Evolutionary conservation across 2,329 filamentous ascomycete genomes (phyloP).

Genomic region (Amauroascus niger): DNA sequence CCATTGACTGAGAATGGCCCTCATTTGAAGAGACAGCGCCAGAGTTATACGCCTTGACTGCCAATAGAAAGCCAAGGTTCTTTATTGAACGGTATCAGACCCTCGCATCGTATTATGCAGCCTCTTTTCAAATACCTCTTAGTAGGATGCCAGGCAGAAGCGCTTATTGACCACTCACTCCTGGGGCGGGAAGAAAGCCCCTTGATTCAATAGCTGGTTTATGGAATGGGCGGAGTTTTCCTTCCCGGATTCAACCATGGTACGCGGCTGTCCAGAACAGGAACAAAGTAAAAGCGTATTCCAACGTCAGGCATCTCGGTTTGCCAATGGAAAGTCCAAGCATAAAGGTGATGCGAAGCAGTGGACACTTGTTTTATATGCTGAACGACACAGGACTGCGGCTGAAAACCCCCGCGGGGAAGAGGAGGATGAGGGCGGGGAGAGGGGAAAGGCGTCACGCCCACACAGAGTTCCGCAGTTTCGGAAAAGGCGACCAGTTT

Average conservation of each 20-base stretch:
- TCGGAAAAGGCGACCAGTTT: neutral
- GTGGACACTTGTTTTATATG: neutral
- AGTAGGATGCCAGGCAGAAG: neutral
- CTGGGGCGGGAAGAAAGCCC: neutral
- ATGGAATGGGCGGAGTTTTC: constrained; percentile 1
- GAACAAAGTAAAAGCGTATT: neutral
- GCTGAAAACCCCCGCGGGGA: neutral
- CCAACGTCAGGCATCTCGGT: neutral
- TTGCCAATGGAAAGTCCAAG: neutral
- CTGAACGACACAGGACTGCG: no score
- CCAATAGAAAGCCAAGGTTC: neutral
- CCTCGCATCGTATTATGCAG: neutral
- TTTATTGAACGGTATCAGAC: neutral
- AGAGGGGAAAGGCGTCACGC: neutral
- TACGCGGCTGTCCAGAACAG: neutral
- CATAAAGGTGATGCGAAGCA: neutral
- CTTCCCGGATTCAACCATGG: constrained; percentile 1
- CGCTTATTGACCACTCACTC: neutral
- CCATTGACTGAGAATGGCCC: no score
- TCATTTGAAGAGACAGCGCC: neutral
- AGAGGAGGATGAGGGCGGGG: neutral
- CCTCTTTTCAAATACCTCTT: neutral
- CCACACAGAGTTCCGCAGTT: neutral
- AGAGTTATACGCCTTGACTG: neutral
- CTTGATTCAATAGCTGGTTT: neutral